Conservation (phyloP, 345 rosid species). For the Anastatica hierochuntica region DNA sequence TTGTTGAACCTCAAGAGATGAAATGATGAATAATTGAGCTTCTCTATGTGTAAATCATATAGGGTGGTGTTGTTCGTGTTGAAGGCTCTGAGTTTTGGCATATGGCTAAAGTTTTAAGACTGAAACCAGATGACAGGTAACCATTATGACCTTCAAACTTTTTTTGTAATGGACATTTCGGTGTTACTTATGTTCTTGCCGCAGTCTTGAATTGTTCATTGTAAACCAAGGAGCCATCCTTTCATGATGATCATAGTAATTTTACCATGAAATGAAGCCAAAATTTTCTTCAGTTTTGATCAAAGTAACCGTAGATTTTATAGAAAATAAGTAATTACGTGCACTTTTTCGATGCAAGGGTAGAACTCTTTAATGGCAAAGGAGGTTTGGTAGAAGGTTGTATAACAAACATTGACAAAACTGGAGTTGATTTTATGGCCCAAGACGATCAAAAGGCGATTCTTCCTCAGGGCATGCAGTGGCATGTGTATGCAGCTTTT, state of each 20-base stretch:
- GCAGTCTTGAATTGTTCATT: neutral
- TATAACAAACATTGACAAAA: conserved; percentile 49
- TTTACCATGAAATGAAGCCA: neutral
- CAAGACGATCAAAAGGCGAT: conserved; percentile 45
- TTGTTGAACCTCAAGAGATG: neutral
- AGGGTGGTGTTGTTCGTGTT: conserved; percentile 66
- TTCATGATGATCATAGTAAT: neutral
- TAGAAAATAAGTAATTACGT: conserved; percentile 3
- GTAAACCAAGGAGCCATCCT: neutral
- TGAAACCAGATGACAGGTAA: conserved; percentile 54
- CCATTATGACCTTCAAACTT: neutral
- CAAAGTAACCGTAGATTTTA: neutral
- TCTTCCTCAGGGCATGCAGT: conserved; percentile 43
- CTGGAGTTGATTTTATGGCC: conserved; percentile 59
- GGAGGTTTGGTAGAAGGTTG: conserved; percentile 63
- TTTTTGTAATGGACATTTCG: too few relatives aligned
- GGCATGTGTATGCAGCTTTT: conserved; percentile 87
- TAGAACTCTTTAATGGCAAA: conserved; percentile 91
- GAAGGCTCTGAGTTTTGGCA: conserved; percentile 86
- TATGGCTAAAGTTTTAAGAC: conserved; percentile 67
- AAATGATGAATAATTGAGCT: neutral
- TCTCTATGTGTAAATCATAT: conserved; percentile 9
- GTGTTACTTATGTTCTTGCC: neutral
- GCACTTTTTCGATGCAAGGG: conserved; percentile 40
- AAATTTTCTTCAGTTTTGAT: neutral